phyloP scores from a whole-genome alignment of 805 yeast species.

The Candida suzukii region DNA sequence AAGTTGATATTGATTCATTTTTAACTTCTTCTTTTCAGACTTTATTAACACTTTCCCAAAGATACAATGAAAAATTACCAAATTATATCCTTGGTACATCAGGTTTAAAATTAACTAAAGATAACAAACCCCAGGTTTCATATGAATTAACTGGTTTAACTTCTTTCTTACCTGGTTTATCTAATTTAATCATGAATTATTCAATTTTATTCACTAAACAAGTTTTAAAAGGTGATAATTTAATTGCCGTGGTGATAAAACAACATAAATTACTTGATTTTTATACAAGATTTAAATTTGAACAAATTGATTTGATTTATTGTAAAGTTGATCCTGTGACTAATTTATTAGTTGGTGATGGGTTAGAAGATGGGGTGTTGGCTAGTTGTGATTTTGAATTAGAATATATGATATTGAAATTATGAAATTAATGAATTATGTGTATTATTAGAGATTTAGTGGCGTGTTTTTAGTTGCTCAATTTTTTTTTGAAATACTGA shows the following conservation, averaged over 20 bases:
- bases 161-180: conserved; percentile 36
- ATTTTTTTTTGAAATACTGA: too few relatives aligned
- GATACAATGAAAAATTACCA: conserved; percentile 9
- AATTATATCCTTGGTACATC: conserved; percentile 25
- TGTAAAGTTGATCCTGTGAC: conserved; percentile 19
- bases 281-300: conserved; percentile 37
- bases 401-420: conserved; percentile 27
- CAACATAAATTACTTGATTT: conserved; percentile 43
- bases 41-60: neutral
- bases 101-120: conserved; percentile 20
- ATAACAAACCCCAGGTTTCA: conserved; percentile 1
- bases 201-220: conserved; percentile 9
- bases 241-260: conserved; percentile 36
- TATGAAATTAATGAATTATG: too few relatives aligned
- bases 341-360: conserved; percentile 8
- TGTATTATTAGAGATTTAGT: too few relatives aligned
- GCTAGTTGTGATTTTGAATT: conserved; percentile 35
- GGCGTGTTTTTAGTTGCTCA: too few relatives aligned
- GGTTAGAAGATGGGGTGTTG: conserved; percentile 30
- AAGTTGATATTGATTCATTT: neutral
- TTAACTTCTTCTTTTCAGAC: neutral
- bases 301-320: conserved; percentile 14
- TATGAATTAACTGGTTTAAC: conserved; percentile 47
- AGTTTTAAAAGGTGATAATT: conserved; percentile 8
- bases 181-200: conserved; percentile 16